These are phyloP conservation scores for Cucurbitaria berberidis DNA, from an alignment of 2,329 filamentous ascomycete species.

Conservation along the genomic window DNA sequence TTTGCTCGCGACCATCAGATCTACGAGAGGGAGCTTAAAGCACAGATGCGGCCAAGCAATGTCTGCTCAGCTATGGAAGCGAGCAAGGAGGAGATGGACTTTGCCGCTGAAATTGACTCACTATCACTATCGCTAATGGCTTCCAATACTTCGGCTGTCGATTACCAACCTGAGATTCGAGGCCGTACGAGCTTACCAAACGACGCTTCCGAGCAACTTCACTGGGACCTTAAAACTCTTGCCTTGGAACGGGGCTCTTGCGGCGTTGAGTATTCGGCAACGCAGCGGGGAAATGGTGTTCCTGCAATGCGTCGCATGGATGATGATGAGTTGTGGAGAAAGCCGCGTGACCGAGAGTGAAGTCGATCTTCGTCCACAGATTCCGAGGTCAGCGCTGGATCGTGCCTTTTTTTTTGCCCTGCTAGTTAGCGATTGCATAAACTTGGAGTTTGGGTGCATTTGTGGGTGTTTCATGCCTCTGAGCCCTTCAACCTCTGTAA, in stretches of 20 bases:
- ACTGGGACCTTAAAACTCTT: slow-evolving; percentile 43
- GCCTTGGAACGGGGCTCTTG: slow-evolving; percentile 42
- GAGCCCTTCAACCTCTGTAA: too few relatives aligned
- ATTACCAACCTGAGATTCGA: slow-evolving; percentile 18
- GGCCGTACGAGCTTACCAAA: slow-evolving; percentile 33
- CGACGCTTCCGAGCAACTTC: slow-evolving; percentile 44
- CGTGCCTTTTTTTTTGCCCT: not conserved
- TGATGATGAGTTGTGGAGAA: slow-evolving; percentile 36
- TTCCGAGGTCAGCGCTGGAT: not conserved
- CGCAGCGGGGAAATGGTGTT: slow-evolving; percentile 15
- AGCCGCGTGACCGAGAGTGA: slow-evolving; percentile 18
- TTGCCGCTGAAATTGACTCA: slow-evolving; percentile 41
- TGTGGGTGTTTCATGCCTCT: too few relatives aligned
- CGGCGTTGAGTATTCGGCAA: slow-evolving; percentile 37
- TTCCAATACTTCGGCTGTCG: slow-evolving; percentile 22
- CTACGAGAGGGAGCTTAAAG: slow-evolving; percentile 35
- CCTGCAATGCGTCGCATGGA: slow-evolving; percentile 17
- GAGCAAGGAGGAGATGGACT: slow-evolving; percentile 39
- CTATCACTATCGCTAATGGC: slow-evolving; percentile 38
- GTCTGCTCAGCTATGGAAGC: slow-evolving; percentile 37
- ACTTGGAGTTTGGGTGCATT: slow-evolving; percentile 4
- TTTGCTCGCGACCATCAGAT: slow-evolving; percentile 32
- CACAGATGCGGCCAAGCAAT: slow-evolving; percentile 36
- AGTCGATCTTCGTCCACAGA: not conserved
- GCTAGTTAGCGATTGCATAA: slow-evolving; percentile 18